Conservation (phyloP, 2,329 filamentous ascomycete species). For the Bretziella fagacearum region DNA sequence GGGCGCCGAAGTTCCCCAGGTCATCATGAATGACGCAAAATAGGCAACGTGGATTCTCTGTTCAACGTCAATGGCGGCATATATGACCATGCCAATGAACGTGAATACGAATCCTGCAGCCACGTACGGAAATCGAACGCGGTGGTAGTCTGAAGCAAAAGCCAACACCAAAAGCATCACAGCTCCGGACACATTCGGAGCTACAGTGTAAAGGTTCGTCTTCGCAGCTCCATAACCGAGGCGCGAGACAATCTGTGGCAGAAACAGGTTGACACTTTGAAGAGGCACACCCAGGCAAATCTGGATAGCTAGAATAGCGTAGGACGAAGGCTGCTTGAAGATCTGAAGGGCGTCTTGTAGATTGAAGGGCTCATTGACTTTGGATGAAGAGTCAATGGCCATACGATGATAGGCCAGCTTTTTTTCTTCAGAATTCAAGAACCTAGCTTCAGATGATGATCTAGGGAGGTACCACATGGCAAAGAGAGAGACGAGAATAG, state of each 20-base stretch:
- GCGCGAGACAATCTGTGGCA: conserved; percentile 37
- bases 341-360: conserved; percentile 34
- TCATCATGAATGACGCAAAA: conserved; percentile 68
- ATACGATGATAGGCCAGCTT: conserved; percentile 55
- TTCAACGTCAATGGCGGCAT: conserved; percentile 50
- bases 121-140: conserved; percentile 59
- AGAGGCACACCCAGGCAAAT: conserved; percentile 43
- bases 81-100: conserved; percentile 64
- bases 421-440: conserved; percentile 49
- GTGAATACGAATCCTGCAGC: conserved; percentile 56
- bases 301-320: conserved; percentile 35
- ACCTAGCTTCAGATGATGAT: conserved; percentile 45
- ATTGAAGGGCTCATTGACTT: conserved; percentile 36
- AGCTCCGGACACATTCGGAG: conserved; percentile 59
- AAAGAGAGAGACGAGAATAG: conserved; percentile 44
- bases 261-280: conserved; percentile 36
- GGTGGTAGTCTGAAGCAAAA: conserved; percentile 48
- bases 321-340: conserved; percentile 33
- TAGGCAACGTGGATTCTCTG: conserved; percentile 49
- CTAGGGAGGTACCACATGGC: conserved; percentile 53
- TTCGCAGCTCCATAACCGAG: conserved; percentile 33
- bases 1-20: conserved; percentile 59
- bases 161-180: conserved; percentile 55
- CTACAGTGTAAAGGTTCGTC: conserved; percentile 69
- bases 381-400: conserved; percentile 54